Percentiles rank a stretch among this genome's conserved stretches.
These are phyloP conservation scores for Senecio squalidus DNA, from an alignment of 140 eudicot genomes.

Conservation along the genomic window DNA sequence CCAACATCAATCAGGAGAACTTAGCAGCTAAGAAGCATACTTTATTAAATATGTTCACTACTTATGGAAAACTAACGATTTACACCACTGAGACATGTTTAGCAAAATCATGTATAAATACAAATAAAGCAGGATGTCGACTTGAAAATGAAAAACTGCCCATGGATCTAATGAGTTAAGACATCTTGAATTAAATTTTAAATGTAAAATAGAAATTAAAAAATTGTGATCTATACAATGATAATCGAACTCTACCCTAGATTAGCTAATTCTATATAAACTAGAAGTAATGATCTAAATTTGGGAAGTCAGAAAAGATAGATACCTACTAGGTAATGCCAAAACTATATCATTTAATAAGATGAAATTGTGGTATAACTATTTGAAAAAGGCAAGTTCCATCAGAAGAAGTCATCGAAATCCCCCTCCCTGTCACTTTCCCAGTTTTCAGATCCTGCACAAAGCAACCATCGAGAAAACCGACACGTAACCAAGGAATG, in stretches of 20 bases:
- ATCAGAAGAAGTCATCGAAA: slow-evolving; percentile 89
- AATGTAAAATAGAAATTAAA: not conserved
- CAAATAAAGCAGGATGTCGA: slow-evolving; percentile 4
- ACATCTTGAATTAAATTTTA: not conserved
- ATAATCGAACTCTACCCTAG: slow-evolving; percentile 11
- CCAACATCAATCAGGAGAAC: not conserved
- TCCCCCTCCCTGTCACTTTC: slow-evolving; percentile 95
- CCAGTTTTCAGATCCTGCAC: slow-evolving; percentile 97
- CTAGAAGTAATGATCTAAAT: slow-evolving; percentile 24
- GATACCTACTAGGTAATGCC: slow-evolving; percentile 27
- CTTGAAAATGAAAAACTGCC: not conserved
- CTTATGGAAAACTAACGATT: not conserved
- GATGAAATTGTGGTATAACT: slow-evolving; percentile 21
- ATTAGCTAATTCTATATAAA: slow-evolving; percentile 20
- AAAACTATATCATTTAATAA: slow-evolving; percentile 41
- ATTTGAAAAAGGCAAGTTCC: slow-evolving; percentile 48
- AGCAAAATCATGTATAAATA: slow-evolving; percentile 1
- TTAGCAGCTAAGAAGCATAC: slow-evolving; percentile 5
- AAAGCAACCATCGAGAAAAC: slow-evolving; percentile 64
- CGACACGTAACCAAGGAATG: slow-evolving; percentile 23
- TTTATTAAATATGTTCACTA: not conserved
- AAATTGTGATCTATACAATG: slow-evolving; percentile 11
- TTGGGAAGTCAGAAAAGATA: slow-evolving; percentile 25
- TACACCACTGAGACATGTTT: not conserved
- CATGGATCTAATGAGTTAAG: slow-evolving; percentile 16